These are phyloP conservation scores for Euphorbia tirucalli DNA, from an alignment of 345 rosid species.

Conservation along the genomic window DNA sequence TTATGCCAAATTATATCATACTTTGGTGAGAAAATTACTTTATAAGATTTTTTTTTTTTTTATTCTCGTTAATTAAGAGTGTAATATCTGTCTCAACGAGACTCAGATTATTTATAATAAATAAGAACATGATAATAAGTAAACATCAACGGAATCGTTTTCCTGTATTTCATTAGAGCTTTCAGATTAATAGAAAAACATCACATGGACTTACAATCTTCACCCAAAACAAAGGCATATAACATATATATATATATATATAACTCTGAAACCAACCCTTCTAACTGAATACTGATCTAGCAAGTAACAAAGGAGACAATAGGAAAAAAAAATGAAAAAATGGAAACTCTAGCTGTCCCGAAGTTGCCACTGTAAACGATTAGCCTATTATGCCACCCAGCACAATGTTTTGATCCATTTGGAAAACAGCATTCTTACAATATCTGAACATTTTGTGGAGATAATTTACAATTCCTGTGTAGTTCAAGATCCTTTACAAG, in stretches of 20 bases:
- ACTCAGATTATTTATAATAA: too few relatives aligned
- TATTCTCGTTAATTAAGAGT: too few relatives aligned
- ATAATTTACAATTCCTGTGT: constrained; percentile 36
- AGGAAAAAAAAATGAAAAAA: neutral
- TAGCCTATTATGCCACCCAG: neutral
- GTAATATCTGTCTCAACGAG: too few relatives aligned
- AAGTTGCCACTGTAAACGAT: neutral
- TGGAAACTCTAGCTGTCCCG: constrained; percentile 7
- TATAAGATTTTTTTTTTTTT: too few relatives aligned
- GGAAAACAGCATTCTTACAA: neutral
- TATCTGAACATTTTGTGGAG: neutral
- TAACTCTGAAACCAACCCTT: neutral
- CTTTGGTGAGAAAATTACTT: too few relatives aligned
- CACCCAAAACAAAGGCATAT: neutral
- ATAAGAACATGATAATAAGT: too few relatives aligned
- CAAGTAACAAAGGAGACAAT: too few relatives aligned
- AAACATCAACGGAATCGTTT: neutral
- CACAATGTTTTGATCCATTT: too few relatives aligned
- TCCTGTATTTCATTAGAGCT: neutral
- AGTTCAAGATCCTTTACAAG: constrained; percentile 21
- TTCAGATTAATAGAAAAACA: neutral
- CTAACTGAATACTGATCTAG: neutral
- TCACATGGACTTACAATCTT: neutral
- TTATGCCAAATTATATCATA: too few relatives aligned
- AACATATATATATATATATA: neutral